Base-by-base conservation (phyloP, 192 early-diverging fungal genomes). In the Cetraspora pellucida region DNA sequence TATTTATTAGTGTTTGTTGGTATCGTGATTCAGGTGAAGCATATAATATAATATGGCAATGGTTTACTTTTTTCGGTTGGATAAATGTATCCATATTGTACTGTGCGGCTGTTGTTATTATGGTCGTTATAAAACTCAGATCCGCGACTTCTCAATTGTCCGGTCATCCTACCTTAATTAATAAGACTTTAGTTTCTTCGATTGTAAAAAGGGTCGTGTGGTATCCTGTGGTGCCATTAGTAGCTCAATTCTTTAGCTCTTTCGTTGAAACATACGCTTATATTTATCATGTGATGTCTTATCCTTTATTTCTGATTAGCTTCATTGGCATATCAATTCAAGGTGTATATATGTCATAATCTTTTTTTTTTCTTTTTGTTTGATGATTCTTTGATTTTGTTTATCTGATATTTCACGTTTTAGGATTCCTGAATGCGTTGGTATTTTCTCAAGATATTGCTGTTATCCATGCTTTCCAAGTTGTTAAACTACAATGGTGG, bases 381-480 rank as follows among this genome's bases (percentile, higher is more conserved):
- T 49, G 47, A 49, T 13, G 0, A 49, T 49, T 2, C 10, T 49
- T 49, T 49, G 13, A 49, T 49, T 49, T 9, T 9, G 2, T n/a
- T n/a, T 58, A 19, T 21, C 8, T 25, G 14, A 30, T 64, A 31
- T 64, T 64, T 43, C 31, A 11, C n/a, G n/a, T n/a, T 70, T 28
- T 27, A 70, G 68, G 68, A 27, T 31, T 52, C 0, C 23, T 70
- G 17, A 52, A 70, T 70, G 10, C 68, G 9, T 13, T 70, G 19
- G 68, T 70, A 50, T 70, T 70, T 25, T 50, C 21, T n/a, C 68
- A 70, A 52, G 68, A 70, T 70, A 52, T 70, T 50, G 68, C 68
- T 2, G 68, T 70, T 8, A 27, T 8, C 1, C 17, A 27, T 27
- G 50, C 46, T 23, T 14, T n/a, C 19, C 5, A 70, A 25, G 17